These are phyloP conservation scores for Gloeopeniophorella convolvens DNA, from an alignment of 768 basidiomycete species.

Conservation along the genomic window DNA sequence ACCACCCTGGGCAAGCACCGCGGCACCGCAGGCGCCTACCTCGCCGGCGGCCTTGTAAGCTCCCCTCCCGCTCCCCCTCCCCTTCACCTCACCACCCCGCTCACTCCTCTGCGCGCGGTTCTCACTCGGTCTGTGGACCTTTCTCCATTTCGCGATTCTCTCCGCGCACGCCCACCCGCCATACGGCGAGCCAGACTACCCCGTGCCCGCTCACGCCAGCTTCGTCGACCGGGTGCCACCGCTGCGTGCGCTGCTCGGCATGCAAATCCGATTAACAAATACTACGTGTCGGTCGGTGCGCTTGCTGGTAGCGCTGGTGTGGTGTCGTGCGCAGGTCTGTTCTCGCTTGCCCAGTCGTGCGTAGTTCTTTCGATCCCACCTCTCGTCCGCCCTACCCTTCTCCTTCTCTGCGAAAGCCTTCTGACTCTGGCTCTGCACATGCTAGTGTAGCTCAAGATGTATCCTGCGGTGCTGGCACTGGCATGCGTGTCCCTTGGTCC, in stretches of 20 bases:
- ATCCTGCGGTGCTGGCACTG: no score
- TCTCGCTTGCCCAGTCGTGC: no score
- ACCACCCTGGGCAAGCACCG: constrained; percentile 69
- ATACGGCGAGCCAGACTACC: constrained; percentile 59
- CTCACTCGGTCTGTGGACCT: constrained; percentile 90
- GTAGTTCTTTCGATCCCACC: no score
- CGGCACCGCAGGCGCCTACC: constrained; percentile 80
- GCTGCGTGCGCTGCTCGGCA: constrained; percentile 86
- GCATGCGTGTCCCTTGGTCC: no score
- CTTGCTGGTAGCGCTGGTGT: constrained; percentile 75
- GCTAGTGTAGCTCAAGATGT: no score
- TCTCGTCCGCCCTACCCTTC: no score
- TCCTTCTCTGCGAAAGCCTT: no score
- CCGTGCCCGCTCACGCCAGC: constrained; percentile 71
- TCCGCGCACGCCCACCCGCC: constrained; percentile 82
- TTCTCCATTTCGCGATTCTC: constrained; percentile 87
- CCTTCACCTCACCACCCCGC: no score
- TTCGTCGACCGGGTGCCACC: constrained; percentile 99
- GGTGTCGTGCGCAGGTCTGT: constrained; percentile 88
- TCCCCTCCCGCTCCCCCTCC: background rate
- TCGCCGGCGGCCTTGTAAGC: constrained; percentile 87
- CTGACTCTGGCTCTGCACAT: no score
- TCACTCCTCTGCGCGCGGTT: constrained; percentile 49
- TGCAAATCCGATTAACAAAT: constrained; percentile 93
- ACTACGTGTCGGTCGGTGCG: constrained; percentile 72